These are phyloP conservation scores for Kernera saxatilis DNA, from an alignment of 345 rosid genomes.

Conservation along the genomic window DNA sequence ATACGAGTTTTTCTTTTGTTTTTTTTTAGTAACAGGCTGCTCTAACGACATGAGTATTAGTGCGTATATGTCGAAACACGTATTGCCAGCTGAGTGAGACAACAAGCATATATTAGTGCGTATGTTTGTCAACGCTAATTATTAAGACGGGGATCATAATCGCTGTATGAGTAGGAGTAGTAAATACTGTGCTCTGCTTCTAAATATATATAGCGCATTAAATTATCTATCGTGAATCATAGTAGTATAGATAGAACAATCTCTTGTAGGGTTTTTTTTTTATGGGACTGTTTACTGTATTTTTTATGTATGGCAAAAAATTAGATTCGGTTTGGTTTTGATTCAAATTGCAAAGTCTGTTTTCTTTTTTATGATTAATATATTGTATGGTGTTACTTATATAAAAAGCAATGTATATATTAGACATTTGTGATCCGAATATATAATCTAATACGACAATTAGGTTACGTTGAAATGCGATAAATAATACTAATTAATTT, in stretches of 20 bases:
- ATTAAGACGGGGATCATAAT: not conserved
- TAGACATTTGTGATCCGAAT: not conserved
- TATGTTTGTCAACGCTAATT: not conserved
- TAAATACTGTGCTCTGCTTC: not conserved
- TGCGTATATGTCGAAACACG: not conserved
- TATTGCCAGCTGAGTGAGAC: not conserved
- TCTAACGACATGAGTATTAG: not conserved
- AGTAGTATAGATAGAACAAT: not conserved
- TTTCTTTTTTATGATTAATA: not conserved
- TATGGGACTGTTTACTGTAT: no score
- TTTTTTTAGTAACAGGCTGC: not conserved
- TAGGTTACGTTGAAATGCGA: not conserved
- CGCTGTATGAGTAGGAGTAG: not conserved
- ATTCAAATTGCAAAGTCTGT: not conserved
- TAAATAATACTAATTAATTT: not conserved
- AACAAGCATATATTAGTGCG: not conserved
- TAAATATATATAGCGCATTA: no score
- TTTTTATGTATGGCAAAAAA: no score
- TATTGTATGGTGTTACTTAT: not conserved
- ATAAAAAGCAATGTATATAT: not conserved
- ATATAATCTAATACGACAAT: not conserved
- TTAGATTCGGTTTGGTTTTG: not conserved
- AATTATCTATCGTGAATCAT: not conserved
- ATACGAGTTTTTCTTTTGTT: not conserved
- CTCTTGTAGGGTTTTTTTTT: no score